Evolutionary conservation across 305 asterid species (phyloP).

Genomic region (Rubia peregrina): DNA sequence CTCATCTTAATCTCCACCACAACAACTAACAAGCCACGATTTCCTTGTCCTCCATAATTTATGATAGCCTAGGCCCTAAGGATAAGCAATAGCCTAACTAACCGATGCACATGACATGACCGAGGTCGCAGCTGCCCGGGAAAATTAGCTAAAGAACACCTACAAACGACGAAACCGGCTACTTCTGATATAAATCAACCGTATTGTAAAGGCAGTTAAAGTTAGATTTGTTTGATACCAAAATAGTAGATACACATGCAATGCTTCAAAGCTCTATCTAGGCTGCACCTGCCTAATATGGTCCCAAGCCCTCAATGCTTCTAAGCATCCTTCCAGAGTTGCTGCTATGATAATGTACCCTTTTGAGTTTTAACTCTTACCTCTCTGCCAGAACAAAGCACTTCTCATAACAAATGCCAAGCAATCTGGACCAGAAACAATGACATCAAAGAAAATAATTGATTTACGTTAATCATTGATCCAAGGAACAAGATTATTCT

Average conservation of each 20-base stretch:
- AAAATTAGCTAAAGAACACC: not conserved
- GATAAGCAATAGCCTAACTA: no score
- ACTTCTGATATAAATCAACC: not conserved
- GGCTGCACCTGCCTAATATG: not conserved
- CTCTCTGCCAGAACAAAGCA: not conserved
- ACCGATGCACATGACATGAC: no score
- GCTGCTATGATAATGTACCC: not conserved
- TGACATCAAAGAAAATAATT: not conserved
- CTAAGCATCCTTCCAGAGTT: not conserved
- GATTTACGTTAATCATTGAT: not conserved
- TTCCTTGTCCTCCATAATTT: not conserved
- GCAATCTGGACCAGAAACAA: not conserved
- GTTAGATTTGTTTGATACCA: not conserved
- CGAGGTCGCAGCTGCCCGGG: not conserved
- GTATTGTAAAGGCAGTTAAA: not conserved
- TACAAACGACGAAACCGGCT: not conserved
- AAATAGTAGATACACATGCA: constrained; percentile 10
- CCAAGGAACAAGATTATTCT: not conserved
- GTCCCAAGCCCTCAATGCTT: constrained; percentile 7
- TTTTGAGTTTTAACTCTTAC: not conserved
- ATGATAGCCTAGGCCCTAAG: not conserved
- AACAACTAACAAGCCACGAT: not conserved
- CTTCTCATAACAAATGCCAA: not conserved
- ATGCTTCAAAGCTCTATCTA: not conserved
- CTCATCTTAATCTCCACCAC: not conserved